Evolutionary conservation across 2,329 filamentous ascomycete species (phyloP).

Genomic region (Gnomoniopsis sp.): DNA sequence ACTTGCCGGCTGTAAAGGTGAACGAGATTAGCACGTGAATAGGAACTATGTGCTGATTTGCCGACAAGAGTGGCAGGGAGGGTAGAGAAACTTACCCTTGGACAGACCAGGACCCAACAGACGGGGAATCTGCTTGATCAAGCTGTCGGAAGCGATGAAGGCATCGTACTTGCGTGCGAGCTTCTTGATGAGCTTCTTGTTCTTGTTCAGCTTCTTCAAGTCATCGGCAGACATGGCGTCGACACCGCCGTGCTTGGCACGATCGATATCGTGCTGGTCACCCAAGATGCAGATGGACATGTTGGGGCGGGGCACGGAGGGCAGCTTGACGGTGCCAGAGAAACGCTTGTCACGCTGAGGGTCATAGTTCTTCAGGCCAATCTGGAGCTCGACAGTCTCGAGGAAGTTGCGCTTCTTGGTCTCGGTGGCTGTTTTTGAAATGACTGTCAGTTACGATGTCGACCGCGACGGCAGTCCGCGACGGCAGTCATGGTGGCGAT

Average conservation of each 20-base stretch:
- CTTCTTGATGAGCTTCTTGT: slow-evolving; percentile 99
- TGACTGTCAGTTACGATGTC: not conserved
- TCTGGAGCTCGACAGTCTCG: slow-evolving; percentile 65
- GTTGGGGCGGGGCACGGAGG: slow-evolving; percentile 83
- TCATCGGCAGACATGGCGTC: slow-evolving; percentile 98
- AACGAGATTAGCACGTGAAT: not conserved
- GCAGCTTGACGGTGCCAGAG: slow-evolving; percentile 97
- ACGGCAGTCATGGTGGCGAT: not conserved
- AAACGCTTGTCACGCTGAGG: slow-evolving; percentile 99
- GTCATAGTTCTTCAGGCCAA: slow-evolving; percentile 72
- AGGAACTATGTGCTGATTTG: not conserved
- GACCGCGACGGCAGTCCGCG: not conserved
- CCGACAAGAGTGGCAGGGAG: not conserved
- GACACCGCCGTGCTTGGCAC: slow-evolving; percentile 98
- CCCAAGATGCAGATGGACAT: slow-evolving; percentile 79
- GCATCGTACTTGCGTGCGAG: slow-evolving; percentile 99
- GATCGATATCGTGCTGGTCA: slow-evolving; percentile 96
- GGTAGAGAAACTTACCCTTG: slow-evolving; percentile 67
- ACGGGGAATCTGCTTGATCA: slow-evolving; percentile 99
- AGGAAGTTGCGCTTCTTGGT: slow-evolving; percentile 99
- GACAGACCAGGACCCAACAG: slow-evolving; percentile 97
- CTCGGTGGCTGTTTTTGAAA: slow-evolving; percentile 40
- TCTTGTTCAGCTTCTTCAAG: slow-evolving; percentile 99
- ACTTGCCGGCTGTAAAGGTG: slow-evolving; percentile 78
- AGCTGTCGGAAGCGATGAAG: slow-evolving; percentile 92